Evolutionary conservation across 2,329 filamentous ascomycete genomes (phyloP), one percentile per base, ranked within the genome.

Genomic region (Leptographium wingfieldii): DNA sequence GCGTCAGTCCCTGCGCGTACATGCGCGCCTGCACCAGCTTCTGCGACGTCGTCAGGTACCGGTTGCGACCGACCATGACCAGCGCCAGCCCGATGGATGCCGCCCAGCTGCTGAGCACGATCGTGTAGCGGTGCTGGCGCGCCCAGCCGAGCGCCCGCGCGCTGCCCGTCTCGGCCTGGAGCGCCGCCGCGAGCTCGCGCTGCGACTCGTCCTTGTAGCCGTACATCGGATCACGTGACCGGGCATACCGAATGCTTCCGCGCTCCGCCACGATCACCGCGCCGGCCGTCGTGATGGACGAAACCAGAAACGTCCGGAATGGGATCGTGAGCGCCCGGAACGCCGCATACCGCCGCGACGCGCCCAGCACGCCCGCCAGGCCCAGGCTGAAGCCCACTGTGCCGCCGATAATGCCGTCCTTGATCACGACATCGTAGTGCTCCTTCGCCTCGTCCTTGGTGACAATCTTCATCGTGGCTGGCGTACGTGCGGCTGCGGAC

Each of bases 11-110:
- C 77, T 96, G 92, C 3, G 92, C 92, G 74, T 96, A 96, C 65
- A 96, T 87, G 81, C 92, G 86, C 29, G 91, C 92, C 79, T 96
- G 92, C 19, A 96, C 92, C 27, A 96, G 76, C 80, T 96, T 96
- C 78, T 96, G 92, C 62, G 81, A 76, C 2, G 84, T 85, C 56
- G 80, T 83, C 55, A 95, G 78, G 70, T 86, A 88, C 65, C 82
- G 85, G 71, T 90, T 90, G 64, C 90, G 83, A 69, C 87, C 84
- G 64, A 96, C 90, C 35, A 95, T 71, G 59, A 79, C 83, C 65
- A 94, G 81, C 5, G 89, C 86, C 51, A 86, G 73, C 61, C 80
- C 84, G 84, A 96, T 92, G 67, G 84, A 85, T 48, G 86, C 87
- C 16, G 92, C 73, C 92, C 92, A 96, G 27, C 84, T 86, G 56